phyloP scores from a whole-genome alignment of 2,329 filamentous ascomycete genomes.

The Claviceps capensis region DNA sequence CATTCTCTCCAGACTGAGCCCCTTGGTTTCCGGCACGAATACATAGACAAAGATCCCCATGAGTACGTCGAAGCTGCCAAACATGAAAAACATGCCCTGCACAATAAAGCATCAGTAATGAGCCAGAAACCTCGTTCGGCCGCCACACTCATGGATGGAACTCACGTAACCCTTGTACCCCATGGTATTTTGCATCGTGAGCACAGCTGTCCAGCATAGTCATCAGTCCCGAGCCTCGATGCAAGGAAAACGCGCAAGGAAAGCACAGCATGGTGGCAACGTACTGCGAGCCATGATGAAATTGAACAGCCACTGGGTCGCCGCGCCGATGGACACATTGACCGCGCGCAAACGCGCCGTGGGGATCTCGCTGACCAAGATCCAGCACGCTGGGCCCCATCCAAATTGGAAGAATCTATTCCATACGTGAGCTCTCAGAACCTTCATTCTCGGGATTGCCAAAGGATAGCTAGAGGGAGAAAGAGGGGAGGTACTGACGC shows the following conservation, averaged over 20 bases:
- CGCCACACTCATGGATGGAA: constrained; percentile 6
- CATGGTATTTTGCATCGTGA: constrained; percentile 50
- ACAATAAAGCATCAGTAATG: background rate
- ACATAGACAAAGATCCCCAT: constrained; percentile 56
- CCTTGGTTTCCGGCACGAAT: constrained; percentile 60
- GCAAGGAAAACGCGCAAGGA: background rate
- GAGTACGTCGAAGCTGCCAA: constrained; percentile 48
- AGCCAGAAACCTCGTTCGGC: too few relatives aligned
- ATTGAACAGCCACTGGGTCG: constrained; percentile 63
- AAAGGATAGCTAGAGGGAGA: background rate
- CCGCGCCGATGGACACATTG: constrained; percentile 55
- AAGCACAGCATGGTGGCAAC: constrained; percentile 3
- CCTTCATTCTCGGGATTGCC: background rate
- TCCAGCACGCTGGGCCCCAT: constrained; percentile 63
- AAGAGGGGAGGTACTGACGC: constrained; percentile 18
- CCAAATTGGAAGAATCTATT: constrained; percentile 49
- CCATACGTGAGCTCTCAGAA: constrained; percentile 8
- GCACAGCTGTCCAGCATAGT: constrained; percentile 29
- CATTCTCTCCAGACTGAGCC: constrained; percentile 48
- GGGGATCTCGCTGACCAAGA: constrained; percentile 55
- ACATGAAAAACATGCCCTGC: constrained; percentile 54
- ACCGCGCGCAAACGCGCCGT: constrained; percentile 50
- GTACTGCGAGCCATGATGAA: constrained; percentile 51
- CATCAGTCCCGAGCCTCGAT: background rate
- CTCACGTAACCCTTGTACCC: constrained; percentile 27